Evolutionary conservation across 2,329 filamentous ascomycete genomes (phyloP), one percentile per base, ranked within the genome.

Genomic region (Mariannaea sp.): DNA sequence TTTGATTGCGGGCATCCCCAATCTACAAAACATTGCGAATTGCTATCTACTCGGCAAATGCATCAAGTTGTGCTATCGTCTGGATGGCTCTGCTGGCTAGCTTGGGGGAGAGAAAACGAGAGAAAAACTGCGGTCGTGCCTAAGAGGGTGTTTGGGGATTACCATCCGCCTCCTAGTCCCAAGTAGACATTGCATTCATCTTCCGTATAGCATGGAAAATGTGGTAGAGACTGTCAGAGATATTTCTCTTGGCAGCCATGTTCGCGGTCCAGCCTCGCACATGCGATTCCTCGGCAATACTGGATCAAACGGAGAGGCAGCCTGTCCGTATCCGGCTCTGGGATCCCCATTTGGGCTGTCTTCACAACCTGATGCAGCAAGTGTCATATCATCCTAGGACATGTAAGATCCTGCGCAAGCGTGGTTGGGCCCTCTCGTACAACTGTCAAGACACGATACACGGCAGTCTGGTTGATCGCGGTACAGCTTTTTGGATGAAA

Each of bases 301-400:
- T 10, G 49, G 19, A 19, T 49, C 10, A 22, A 54, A 26, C 24
- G 43, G 35, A 42, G n/a, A 29, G 27, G 17, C 26, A 27, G 35
- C 39, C 17, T 12, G 20, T 14, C 26, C 4, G 9, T 47, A 32
- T 27, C 10, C 41, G 45, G 40, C 44, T 45, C 35, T 13, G 27
- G 19, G 32, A 39, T 30, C 38, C 44, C 29, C 47, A 14, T 22
- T 32, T n/a, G 35, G 13, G 10, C 9, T 22, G 22, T 40, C 12
- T 7, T 13, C 3, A 4, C 22, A 20, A 13, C 19, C 13, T 40
- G 49, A 41, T 14, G 14, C 29, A 29, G 30, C 13, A 24, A 20
- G 33, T 48, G 43, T 39, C 26, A 47, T 46, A n/a, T 6, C 16
- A 17, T 7, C 5, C 43, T 14, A 16, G 22, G 22, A 9, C 16